A percentile compares a stretch with the other conserved stretches of the same genome.
Conservation (phyloP, 2,329 filamentous ascomycete species). For the Onygenales sp. region DNA sequence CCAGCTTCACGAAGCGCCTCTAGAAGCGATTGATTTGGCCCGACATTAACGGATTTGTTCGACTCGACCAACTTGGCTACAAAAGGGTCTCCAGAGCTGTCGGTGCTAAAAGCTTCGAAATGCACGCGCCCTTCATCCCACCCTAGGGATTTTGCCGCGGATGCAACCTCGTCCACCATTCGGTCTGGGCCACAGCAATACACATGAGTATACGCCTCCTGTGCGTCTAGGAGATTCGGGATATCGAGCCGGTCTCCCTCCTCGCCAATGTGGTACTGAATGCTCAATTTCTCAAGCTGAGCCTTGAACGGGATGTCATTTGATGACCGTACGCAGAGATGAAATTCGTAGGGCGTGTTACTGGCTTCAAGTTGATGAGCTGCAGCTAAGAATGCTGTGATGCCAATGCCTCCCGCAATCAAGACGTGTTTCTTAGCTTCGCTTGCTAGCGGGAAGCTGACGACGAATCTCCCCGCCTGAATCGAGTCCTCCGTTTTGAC, state of each 20-base stretch:
- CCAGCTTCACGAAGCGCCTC: neutral
- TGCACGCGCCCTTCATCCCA: neutral
- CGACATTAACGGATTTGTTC: neutral
- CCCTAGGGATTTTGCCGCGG: neutral
- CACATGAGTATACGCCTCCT: neutral
- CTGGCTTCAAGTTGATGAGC: slow-evolving; percentile 21
- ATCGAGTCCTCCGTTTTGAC: slow-evolving; percentile 42
- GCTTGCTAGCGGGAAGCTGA: slow-evolving; percentile 42
- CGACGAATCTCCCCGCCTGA: slow-evolving; percentile 5
- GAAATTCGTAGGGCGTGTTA: neutral
- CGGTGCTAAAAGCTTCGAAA: neutral
- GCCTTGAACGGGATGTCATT: neutral
- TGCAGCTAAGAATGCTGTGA: slow-evolving; percentile 54
- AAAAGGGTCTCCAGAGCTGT: neutral
- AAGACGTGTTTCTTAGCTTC: slow-evolving; percentile 53
- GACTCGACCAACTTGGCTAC: neutral
- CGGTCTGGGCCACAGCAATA: neutral
- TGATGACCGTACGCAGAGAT: neutral
- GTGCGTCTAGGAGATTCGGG: neutral
- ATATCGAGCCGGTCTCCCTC: neutral
- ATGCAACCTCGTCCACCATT: neutral
- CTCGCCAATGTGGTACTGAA: neutral
- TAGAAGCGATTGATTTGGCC: neutral
- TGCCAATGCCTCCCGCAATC: slow-evolving; percentile 55
- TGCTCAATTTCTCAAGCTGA: neutral